phyloP scores from a whole-genome alignment of 2,329 filamentous ascomycete genomes.

The Thermomyces lanuginosus region DNA sequence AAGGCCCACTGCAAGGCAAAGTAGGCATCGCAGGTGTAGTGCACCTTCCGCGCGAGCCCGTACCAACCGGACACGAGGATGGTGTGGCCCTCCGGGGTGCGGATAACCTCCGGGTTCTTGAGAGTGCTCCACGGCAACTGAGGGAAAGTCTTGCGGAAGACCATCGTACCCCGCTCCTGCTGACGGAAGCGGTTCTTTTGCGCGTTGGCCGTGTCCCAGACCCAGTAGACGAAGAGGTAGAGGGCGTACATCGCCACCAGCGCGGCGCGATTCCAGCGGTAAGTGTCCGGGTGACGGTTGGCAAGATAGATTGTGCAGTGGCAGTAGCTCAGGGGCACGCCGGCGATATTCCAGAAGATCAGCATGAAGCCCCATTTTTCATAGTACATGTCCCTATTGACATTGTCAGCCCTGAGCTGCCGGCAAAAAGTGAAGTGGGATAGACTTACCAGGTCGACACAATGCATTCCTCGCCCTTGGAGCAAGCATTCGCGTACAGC shows the following conservation, averaged over 20 bases:
- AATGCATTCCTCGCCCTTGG: constrained; percentile 84
- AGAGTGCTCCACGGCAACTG: constrained; percentile 79
- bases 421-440: constrained; percentile 1
- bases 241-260: constrained; percentile 47
- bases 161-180: constrained; percentile 52
- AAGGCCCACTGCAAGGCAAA: constrained; percentile 65
- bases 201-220: constrained; percentile 83
- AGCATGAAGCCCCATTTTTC: constrained; percentile 97
- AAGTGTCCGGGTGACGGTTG: constrained; percentile 61
- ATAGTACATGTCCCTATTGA: constrained; percentile 77
- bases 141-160: constrained; percentile 66
- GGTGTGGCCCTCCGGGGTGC: constrained; percentile 54
- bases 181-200: constrained; percentile 89
- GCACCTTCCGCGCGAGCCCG: constrained; percentile 59
- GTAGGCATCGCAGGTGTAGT: constrained; percentile 66
- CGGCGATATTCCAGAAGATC: constrained; percentile 92
- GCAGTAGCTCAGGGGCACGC: constrained; percentile 80
- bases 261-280: constrained; percentile 56
- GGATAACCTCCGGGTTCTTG: constrained; percentile 64
- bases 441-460: constrained; percentile 55
- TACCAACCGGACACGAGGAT: constrained; percentile 81
- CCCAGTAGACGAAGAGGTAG: constrained; percentile 76
- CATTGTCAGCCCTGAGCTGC: constrained; percentile 1
- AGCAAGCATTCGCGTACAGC: constrained; percentile 80
- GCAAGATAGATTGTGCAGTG: constrained; percentile 84